Conservation (phyloP, 805 yeast species). For the Schwanniomyces polymorphus region DNA sequence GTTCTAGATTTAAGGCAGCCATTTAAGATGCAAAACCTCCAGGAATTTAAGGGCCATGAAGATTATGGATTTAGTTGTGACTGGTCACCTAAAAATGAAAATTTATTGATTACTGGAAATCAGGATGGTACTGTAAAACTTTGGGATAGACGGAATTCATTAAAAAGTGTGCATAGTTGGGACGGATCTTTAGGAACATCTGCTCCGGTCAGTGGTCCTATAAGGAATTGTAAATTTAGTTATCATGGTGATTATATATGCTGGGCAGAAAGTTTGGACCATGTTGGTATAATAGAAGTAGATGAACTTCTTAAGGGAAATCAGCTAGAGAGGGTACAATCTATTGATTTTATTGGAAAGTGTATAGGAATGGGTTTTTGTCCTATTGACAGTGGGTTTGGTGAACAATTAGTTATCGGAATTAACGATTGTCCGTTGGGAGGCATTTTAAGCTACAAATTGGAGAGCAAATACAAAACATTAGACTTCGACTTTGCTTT, state of each 20-base stretch:
- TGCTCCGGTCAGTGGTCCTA: slow-evolving; percentile 42
- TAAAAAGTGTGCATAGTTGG: slow-evolving; percentile 29
- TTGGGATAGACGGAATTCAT: slow-evolving; percentile 48
- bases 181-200: slow-evolving; percentile 30
- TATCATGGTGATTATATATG: slow-evolving; percentile 43
- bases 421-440: slow-evolving; percentile 57
- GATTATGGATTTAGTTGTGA: slow-evolving; percentile 63
- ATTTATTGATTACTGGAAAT: slow-evolving; percentile 53
- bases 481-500: slow-evolving; percentile 42
- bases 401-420: slow-evolving; percentile 53
- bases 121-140: slow-evolving; percentile 59
- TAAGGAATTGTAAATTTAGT: slow-evolving; percentile 54
- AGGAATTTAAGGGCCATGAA: slow-evolving; percentile 42
- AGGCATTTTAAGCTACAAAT: slow-evolving; percentile 52
- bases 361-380: slow-evolving; percentile 55
- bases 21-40: slow-evolving; percentile 10
- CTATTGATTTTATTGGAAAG: slow-evolving; percentile 57
- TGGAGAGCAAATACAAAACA: slow-evolving; percentile 31
- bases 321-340: slow-evolving; percentile 34
- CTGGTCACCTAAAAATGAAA: slow-evolving; percentile 47
- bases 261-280: slow-evolving; percentile 62
- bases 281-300: slow-evolving; percentile 50
- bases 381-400: slow-evolving; percentile 40
- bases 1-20: slow-evolving; percentile 45
- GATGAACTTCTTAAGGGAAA: slow-evolving; percentile 20